Conservation (phyloP, 2,329 filamentous ascomycete genomes). For the Hymenoscyphus repandus region DNA sequence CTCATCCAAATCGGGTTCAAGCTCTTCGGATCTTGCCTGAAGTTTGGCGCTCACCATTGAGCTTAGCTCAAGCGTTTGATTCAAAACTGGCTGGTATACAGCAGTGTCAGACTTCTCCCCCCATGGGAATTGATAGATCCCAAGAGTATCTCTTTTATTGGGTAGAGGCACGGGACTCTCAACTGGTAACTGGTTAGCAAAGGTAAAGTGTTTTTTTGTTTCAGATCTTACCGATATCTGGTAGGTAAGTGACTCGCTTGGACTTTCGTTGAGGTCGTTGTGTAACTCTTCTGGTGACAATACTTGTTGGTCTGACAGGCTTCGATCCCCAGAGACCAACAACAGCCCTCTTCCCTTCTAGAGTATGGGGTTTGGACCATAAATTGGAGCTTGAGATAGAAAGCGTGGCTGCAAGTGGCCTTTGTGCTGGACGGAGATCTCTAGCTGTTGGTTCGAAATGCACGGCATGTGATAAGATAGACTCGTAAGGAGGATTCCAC, state of each 20-base stretch:
- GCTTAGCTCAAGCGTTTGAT: slow-evolving; percentile 15
- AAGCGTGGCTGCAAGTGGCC: slow-evolving; percentile 13
- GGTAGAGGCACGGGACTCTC: slow-evolving; percentile 56
- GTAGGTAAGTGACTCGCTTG: slow-evolving; percentile 53
- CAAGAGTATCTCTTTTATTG: slow-evolving; percentile 53
- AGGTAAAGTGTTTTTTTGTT: not conserved
- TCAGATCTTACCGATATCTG: slow-evolving; percentile 45
- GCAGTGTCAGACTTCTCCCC: slow-evolving; percentile 57
- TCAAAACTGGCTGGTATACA: slow-evolving; percentile 36
- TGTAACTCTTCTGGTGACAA: slow-evolving; percentile 40
- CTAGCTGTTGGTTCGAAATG: slow-evolving; percentile 26
- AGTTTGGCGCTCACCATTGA: slow-evolving; percentile 21
- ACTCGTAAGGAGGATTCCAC: slow-evolving; percentile 23
- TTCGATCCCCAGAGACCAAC: slow-evolving; percentile 29
- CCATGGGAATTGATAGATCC: slow-evolving; percentile 63
- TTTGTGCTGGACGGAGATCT: slow-evolving; percentile 24
- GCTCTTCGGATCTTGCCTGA: slow-evolving; percentile 22
- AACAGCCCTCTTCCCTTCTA: slow-evolving; percentile 13
- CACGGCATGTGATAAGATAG: not conserved
- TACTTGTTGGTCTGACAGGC: slow-evolving; percentile 22
- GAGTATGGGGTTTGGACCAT: slow-evolving; percentile 25
- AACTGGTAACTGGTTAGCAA: slow-evolving; percentile 30
- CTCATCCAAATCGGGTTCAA: slow-evolving; percentile 21
- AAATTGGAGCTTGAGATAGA: slow-evolving; percentile 23
- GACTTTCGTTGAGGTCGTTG: slow-evolving; percentile 50